Base-by-base conservation (phyloP, 176 grass and related monocot species). In the Typha latifolia region DNA sequence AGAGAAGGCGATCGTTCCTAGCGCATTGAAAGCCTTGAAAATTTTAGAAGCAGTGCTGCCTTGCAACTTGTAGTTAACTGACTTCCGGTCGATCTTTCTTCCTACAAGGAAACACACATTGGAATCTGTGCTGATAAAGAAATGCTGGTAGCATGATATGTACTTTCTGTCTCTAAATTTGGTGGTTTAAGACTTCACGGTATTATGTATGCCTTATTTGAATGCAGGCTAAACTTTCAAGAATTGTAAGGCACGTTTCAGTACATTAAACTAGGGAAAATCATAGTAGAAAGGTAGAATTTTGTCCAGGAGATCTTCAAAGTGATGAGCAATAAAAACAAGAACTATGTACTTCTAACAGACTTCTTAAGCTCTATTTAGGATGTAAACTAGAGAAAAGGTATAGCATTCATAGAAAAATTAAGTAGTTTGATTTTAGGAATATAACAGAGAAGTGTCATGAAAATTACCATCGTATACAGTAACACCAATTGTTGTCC, bases 1-100 rank as follows among this genome's bases (percentile, higher is more conserved):
- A 16, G 87, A 96, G 77, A 96, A 96, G 0, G 91, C 91, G 61
- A 96, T 90, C 4, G 79, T 84, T 9, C 91, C 91, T 51, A 90
- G 4, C 0, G 87, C 91, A 29, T 84, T 87, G 53, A 90, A 90
- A 66, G 79, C 81, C 78, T 70, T 81, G 67, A 83, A 96, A 15
- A 90, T 72, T 68, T 77, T 90, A 0, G 75, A 31, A 15, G 72
- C 76, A 12, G 47, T 55, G 69, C 61, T 85, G 20, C 91, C 87
- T 49, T 85, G 84, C 19, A 90, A 76, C 12, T 26, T 66, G 69
- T 96, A 85, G 15, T 55, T 59, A 10, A 96, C 73, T 12, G 62
- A 73, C 23, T 51, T 84, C 32, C 78, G 57, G 12, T 85, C 76
- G 22, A 66, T 71, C 24, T 53, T 78, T 14, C 85, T 67, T 66